Conservation (phyloP, 2,329 filamentous ascomycete species). For the Anthostomella pinea region DNA sequence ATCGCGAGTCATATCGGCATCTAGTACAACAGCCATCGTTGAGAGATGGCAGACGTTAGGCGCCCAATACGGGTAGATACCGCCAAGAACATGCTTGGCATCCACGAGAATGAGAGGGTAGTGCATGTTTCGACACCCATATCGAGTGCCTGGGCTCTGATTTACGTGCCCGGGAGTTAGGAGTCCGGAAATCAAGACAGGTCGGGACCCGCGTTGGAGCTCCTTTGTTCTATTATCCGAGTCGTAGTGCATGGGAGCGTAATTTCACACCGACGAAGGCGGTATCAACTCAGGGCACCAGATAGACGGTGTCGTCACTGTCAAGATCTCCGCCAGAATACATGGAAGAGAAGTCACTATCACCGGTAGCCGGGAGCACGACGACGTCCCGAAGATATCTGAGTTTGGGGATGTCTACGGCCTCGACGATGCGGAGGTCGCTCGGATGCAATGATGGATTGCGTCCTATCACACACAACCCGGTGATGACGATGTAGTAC, state of each 20-base stretch:
- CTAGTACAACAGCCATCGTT: too few species aligned
- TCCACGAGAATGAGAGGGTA: too few species aligned
- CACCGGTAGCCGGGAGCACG: conserved; percentile 79
- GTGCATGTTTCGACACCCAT: too few species aligned
- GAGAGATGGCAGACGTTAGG: too few species aligned
- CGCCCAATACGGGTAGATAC: too few species aligned
- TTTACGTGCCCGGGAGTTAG: too few species aligned
- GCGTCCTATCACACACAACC: conserved; percentile 78
- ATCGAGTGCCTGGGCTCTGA: too few species aligned
- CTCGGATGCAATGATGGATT: conserved; percentile 94
- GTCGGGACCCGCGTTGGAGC: too few species aligned
- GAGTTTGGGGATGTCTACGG: conserved; percentile 71
- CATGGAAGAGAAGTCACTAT: conserved; percentile 86
- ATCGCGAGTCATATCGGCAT: too few species aligned
- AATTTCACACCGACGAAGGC: conserved; percentile 56
- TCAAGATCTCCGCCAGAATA: conserved; percentile 94
- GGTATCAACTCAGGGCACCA: conserved; percentile 81
- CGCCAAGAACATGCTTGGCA: too few species aligned
- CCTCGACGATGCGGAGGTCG: conserved; percentile 83
- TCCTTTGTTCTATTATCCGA: too few species aligned
- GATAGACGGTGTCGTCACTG: conserved; percentile 88
- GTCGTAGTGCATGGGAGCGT: conserved; percentile 73
- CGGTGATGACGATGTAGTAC: conserved; percentile 67
- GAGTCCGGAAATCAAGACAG: too few species aligned
- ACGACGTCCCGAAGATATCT: conserved; percentile 80